Conservation (phyloP, 108 stramenopile species). For the Cylindrotheca fusiformis region DNA sequence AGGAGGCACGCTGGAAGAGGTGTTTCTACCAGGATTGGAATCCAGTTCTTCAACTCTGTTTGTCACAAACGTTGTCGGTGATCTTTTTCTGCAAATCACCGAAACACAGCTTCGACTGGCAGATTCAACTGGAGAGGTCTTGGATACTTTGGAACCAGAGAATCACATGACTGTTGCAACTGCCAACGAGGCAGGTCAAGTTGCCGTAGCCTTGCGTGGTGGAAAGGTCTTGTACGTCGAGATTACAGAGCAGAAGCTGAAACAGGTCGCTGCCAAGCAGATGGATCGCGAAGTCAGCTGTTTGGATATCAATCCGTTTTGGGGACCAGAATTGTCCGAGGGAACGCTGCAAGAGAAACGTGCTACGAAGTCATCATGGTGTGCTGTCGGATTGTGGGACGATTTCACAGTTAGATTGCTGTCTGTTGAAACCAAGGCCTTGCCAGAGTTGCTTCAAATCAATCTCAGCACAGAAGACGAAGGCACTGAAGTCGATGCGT, state of each 20-base stretch:
- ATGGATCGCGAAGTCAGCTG: conserved; percentile 95
- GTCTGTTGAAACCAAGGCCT: conserved; percentile 32
- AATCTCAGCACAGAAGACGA: conserved; percentile 41
- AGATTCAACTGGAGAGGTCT: conserved; percentile 24
- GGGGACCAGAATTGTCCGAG: conserved; percentile 31
- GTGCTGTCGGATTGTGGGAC: conserved; percentile 90
- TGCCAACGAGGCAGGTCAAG: conserved; percentile 87
- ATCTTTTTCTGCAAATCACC: conserved; percentile 84
- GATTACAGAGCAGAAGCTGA: conserved; percentile 40
- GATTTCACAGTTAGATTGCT: conserved; percentile 90
- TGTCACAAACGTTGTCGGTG: conserved; percentile 59
- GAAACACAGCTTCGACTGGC: conserved; percentile 64
- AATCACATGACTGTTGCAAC: conserved; percentile 88
- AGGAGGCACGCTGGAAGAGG: conserved; percentile 66
- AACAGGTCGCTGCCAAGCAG: conserved; percentile 28
- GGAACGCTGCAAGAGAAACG: neutral
- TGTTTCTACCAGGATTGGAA: conserved; percentile 71
- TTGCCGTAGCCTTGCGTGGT: conserved; percentile 78
- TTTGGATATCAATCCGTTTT: conserved; percentile 84
- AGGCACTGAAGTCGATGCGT: conserved; percentile 39
- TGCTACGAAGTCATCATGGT: conserved; percentile 7
- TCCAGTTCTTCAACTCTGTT: conserved; percentile 57
- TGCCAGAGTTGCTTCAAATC: conserved; percentile 39
- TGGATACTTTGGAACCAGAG: conserved; percentile 57
- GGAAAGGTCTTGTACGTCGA: conserved; percentile 69